Conservation (phyloP, 257 asterid genomes). For the Linaria vulgaris region DNA sequence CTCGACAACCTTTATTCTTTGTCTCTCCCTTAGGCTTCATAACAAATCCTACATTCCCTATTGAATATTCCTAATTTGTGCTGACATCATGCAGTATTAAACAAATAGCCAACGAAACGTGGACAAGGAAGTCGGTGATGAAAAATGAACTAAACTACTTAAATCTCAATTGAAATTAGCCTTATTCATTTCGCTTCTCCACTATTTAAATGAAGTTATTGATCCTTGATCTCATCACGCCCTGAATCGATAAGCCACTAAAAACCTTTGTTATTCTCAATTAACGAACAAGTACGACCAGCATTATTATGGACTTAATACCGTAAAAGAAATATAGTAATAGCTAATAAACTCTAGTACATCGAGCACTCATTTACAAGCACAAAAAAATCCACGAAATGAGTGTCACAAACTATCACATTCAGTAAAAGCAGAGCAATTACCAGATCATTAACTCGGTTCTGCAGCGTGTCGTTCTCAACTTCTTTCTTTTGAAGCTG, state of each 20-base stretch:
- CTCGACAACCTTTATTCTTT: no score
- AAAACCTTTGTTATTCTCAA: background rate
- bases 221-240: no score
- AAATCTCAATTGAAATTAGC: background rate
- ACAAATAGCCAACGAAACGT: background rate
- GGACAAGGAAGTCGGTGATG: background rate
- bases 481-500: conserved; percentile 74
- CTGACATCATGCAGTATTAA: background rate
- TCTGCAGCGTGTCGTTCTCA: conserved; percentile 63
- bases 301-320: background rate
- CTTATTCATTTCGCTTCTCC: background rate
- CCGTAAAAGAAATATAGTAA: background rate
- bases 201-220: background rate
- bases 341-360: background rate
- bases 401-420: background rate
- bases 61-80: no score
- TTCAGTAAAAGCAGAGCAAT: conserved; percentile 20
- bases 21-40: no score
- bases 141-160: conserved; percentile 4
- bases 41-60: no score
- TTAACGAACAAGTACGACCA: background rate
- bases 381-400: conserved; percentile 10
- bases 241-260: background rate
- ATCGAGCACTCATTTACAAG: background rate
- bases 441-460: conserved; percentile 88